Evolutionary conservation across 768 basidiomycete species (phyloP).

Genomic region (Russula sp.): DNA sequence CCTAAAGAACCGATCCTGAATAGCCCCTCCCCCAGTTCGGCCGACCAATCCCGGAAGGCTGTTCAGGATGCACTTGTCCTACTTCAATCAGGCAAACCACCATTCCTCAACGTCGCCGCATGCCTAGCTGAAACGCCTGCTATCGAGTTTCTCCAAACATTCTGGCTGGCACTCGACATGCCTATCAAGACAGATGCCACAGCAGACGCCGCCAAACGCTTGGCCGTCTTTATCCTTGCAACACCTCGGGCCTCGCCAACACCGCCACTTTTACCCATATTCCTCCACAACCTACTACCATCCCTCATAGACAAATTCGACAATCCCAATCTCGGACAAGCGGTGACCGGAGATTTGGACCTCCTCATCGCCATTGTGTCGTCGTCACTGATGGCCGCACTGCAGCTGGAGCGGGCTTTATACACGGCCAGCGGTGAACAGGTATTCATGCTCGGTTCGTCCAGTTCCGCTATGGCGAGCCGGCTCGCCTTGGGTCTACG

Average conservation of each 20-base stretch:
- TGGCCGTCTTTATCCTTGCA: constrained; percentile 66
- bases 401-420: constrained; percentile 71
- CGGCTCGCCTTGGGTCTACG: constrained; percentile 63
- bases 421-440: constrained; percentile 52
- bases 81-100: constrained; percentile 60
- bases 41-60: constrained; percentile 54
- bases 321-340: constrained; percentile 44
- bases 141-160: constrained; percentile 56
- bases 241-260: constrained; percentile 51
- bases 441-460: constrained; percentile 54
- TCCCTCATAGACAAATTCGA: constrained; percentile 57
- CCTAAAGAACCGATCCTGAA: constrained; percentile 3
- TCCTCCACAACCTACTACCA: constrained; percentile 66
- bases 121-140: constrained; percentile 60
- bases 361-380: constrained; percentile 63
- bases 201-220: constrained; percentile 58
- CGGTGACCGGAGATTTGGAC: constrained; percentile 58
- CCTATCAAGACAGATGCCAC: constrained; percentile 53
- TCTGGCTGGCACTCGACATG: constrained; percentile 65
- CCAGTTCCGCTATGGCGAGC: constrained; percentile 61
- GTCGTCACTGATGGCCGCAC: constrained; percentile 60
- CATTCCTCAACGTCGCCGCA: constrained; percentile 61
- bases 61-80: constrained; percentile 55
- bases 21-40: constrained; percentile 37
- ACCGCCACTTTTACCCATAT: constrained; percentile 71